phyloP scores from a whole-genome alignment of 1,284 basidiomycete species.

The Tilletia indica region DNA sequence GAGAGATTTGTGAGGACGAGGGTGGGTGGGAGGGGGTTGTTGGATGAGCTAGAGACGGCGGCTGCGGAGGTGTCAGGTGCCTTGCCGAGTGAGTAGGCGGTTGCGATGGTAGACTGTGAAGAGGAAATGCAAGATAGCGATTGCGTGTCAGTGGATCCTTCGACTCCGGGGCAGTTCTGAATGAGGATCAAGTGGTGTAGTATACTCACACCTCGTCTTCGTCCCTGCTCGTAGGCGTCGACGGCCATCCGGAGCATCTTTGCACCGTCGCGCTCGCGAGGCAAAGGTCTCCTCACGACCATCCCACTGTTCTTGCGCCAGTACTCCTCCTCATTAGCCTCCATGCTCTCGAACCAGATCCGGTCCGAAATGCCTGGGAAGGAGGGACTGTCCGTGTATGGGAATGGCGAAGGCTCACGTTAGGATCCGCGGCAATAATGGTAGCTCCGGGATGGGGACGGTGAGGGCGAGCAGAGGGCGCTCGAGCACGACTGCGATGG shows the following conservation, averaged over 20 bases:
- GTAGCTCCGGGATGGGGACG: not conserved
- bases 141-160: too few species aligned
- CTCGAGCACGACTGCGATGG: slow-evolving; percentile 16
- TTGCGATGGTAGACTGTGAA: not conserved
- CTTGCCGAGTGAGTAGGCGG: not conserved
- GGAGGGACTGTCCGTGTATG: not conserved
- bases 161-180: too few species aligned
- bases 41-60: not conserved
- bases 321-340: slow-evolving; percentile 9
- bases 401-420: not conserved
- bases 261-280: not conserved
- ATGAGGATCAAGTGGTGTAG: too few species aligned
- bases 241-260: slow-evolving; percentile 1
- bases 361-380: slow-evolving; percentile 7
- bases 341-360: not conserved
- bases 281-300: not conserved
- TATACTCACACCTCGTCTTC: slow-evolving; percentile 1
- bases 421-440: not conserved
- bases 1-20: not conserved
- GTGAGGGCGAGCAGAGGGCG: slow-evolving; percentile 3
- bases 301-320: slow-evolving; percentile 3
- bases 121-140: not conserved
- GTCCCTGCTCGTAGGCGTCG: not conserved
- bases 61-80: not conserved
- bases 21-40: not conserved